A percentile compares a stretch with the other conserved stretches of the same genome.
These are phyloP conservation scores for Fomitopsis palustris DNA, from an alignment of 1,284 basidiomycete genomes.

Conservation along the genomic window DNA sequence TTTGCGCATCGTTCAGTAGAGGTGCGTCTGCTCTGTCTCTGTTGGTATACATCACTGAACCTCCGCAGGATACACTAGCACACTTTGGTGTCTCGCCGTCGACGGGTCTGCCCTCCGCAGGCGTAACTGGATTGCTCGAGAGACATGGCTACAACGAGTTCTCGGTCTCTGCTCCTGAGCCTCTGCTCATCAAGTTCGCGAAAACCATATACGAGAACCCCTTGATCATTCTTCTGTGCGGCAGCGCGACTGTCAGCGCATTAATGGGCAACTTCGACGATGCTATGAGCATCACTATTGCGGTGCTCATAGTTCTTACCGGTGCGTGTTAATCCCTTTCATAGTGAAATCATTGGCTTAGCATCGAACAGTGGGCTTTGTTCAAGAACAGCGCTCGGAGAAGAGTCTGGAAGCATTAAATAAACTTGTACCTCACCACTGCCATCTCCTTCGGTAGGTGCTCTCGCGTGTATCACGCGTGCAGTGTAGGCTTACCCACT, in stretches of 20 bases:
- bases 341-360: neutral
- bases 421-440: slow-evolving; percentile 95
- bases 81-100: slow-evolving; percentile 63
- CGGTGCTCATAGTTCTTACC: slow-evolving; percentile 89
- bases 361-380: slow-evolving; percentile 74
- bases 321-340: slow-evolving; percentile 46
- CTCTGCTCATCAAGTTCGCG: slow-evolving; percentile 81
- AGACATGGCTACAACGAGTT: slow-evolving; percentile 93
- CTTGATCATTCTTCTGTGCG: slow-evolving; percentile 85
- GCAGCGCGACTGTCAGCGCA: slow-evolving; percentile 83
- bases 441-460: slow-evolving; percentile 79
- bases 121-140: slow-evolving; percentile 64
- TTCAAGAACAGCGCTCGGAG: slow-evolving; percentile 94
- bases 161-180: slow-evolving; percentile 80
- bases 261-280: slow-evolving; percentile 94
- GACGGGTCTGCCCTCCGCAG: slow-evolving; percentile 61
- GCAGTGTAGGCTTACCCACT: neutral
- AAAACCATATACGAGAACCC: slow-evolving; percentile 95
- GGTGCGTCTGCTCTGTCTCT: slow-evolving; percentile 37
- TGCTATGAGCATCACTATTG: slow-evolving; percentile 91
- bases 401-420: slow-evolving; percentile 93
- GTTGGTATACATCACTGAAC: neutral
- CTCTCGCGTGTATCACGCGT: neutral
- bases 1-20: slow-evolving; percentile 35
- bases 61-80: slow-evolving; percentile 57